Base-by-base conservation (phyloP, 441 rosid species). In the Adansonia grandidieri region DNA sequence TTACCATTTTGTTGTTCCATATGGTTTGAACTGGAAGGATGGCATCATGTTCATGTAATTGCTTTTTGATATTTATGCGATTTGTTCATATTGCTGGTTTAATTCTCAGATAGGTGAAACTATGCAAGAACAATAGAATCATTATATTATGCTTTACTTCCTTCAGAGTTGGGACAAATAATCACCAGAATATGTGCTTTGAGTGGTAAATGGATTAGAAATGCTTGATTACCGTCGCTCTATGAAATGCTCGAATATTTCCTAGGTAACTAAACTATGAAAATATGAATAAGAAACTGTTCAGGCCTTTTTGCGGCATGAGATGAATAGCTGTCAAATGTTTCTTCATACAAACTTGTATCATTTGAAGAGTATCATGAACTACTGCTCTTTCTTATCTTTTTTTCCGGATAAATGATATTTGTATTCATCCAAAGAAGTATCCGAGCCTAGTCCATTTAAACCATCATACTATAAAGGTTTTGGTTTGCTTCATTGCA, bases 121-220 rank as follows among this genome's bases (percentile, higher is more conserved):
- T 80, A 20, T 64, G 51, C 74, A 6, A 64, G 4, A 47, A 72
- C 6, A 45, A 24, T 56, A 37, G 50, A 72, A 40, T 72, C 76
- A 56, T 17, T 54, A 17, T 63, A 1, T 28, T 13, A 5, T 63
- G 45, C 45, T 63, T 63, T 63, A 13, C 68, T 63, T 32, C 68
- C n/a, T 63, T 14, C 4, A 32, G 45, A 32, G 15, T 72, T 40
- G 40, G 32, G 65, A 72, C 51, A 11, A 56, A 28, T 37, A 54
- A 6, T 37, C 42, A 10, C 47, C n/a, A 15, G 51, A 40, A 56
- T 40, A 14, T 63, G 10, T 32, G 14, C 32, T 56, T 37, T 56
- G 28, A 56, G 56, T 65, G 1, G 76, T 37, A 37, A 53, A 71
- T 73, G 47, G 32, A 73, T 17, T 40, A 11, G 17, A n/a, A 56